phyloP scores from a whole-genome alignment of 345 rosid genomes.

The Litchi chinensis region DNA sequence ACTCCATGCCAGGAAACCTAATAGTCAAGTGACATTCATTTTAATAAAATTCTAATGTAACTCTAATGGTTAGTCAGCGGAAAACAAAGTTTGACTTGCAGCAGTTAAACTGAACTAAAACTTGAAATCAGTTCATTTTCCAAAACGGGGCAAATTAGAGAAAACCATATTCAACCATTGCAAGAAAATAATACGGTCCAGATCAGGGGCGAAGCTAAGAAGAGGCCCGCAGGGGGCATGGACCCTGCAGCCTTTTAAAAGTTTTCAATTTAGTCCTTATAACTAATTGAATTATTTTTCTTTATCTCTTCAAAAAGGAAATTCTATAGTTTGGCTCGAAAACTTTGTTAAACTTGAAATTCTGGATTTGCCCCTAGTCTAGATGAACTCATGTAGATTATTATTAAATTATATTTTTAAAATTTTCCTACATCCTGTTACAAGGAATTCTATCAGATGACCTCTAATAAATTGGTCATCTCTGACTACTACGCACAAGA shows the following conservation, averaged over 20 bases:
- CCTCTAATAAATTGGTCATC: background rate
- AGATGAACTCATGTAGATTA: background rate
- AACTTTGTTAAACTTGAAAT: too few species aligned
- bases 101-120: background rate
- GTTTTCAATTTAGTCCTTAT: too few species aligned
- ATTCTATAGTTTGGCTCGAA: too few species aligned
- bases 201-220: background rate
- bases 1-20: background rate
- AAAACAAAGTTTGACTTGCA: background rate
- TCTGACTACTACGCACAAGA: background rate
- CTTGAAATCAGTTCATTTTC: background rate
- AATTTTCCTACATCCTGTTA: background rate
- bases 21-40: background rate
- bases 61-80: background rate
- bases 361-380: too few species aligned
- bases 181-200: background rate
- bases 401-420: background rate
- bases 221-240: too few species aligned
- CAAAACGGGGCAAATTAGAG: background rate
- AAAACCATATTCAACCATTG: background rate
- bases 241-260: too few species aligned
- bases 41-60: background rate
- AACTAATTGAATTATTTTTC: too few species aligned
- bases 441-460: background rate
- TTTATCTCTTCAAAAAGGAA: too few species aligned